phyloP scores from a whole-genome alignment of 306 rosid species.

The Elaeagnus macrophylla region DNA sequence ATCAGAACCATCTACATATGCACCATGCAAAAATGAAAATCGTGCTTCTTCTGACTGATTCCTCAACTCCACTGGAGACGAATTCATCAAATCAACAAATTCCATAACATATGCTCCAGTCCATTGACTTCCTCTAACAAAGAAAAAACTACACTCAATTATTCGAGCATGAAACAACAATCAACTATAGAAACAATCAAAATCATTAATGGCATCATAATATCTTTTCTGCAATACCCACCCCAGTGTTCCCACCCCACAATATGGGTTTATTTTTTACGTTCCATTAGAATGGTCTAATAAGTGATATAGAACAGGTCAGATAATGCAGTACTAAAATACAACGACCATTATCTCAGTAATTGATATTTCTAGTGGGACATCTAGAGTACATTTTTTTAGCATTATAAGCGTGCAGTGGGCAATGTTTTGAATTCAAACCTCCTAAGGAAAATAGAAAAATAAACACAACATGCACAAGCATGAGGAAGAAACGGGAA shows the following conservation, averaged over 20 bases:
- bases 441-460: neutral
- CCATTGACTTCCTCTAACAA: constrained; percentile 73
- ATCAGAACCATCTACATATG: constrained; percentile 67
- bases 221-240: neutral
- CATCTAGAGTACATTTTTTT: neutral
- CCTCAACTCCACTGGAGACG: constrained; percentile 29
- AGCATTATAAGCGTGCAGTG: neutral
- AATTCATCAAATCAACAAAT: constrained; percentile 52
- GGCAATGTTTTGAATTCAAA: neutral
- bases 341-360: no score
- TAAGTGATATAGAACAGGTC: no score
- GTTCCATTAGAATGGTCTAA: no score
- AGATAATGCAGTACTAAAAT: no score
- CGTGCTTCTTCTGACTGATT: constrained; percentile 56
- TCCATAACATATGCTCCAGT: constrained; percentile 77
- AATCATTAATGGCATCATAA: neutral
- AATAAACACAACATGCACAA: neutral
- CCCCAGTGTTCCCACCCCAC: no score
- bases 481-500: neutral
- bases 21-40: constrained; percentile 72
- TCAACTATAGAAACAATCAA: neutral
- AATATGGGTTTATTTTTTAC: no score
- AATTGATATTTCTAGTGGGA: no score
- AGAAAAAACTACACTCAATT: constrained; percentile 10
- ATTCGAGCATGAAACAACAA: neutral